These are phyloP conservation scores for Hyphopichia buzzinii DNA, from an alignment of 1,139 yeast species.

Conservation along the genomic window DNA sequence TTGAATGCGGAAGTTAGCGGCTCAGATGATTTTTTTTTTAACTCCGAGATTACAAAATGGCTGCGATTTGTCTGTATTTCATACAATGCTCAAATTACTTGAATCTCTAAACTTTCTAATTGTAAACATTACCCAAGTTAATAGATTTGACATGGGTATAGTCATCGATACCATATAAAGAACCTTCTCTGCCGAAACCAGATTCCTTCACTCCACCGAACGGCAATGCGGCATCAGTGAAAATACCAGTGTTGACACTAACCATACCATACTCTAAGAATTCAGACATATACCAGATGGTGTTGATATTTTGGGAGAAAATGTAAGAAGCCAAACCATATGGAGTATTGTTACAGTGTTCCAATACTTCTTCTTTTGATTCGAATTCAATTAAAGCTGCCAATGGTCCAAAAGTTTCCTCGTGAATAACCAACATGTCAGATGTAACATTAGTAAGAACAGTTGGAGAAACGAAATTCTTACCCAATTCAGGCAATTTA, in stretches of 20 bases:
- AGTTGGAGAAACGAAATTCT: constrained; percentile 39
- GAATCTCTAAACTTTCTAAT: no score
- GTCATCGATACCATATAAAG: constrained; percentile 45
- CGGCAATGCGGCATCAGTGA: constrained; percentile 49
- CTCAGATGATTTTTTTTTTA: no score
- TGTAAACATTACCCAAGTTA: constrained; percentile 36
- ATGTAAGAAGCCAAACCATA: constrained; percentile 48
- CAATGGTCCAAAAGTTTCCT: constrained; percentile 50
- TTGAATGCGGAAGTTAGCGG: no score
- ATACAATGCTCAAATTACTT: no score
- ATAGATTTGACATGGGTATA: constrained; percentile 41
- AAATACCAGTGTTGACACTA: constrained; percentile 44
- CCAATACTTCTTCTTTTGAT: constrained; percentile 38
- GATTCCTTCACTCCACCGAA: constrained; percentile 51
- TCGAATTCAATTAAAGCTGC: constrained; percentile 42
- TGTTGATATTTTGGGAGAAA: constrained; percentile 45
- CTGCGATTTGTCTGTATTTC: no score
- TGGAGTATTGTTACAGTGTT: constrained; percentile 38
- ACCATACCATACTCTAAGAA: constrained; percentile 47
- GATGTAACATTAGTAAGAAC: constrained; percentile 38
- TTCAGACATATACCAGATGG: constrained; percentile 52
- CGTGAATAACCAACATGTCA: constrained; percentile 39
- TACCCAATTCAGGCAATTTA: constrained; percentile 36
- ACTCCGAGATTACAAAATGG: no score
- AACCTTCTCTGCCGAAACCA: constrained; percentile 53